phyloP scores from a whole-genome alignment of 179 eudicot species.

The Silene noctiflora region DNA sequence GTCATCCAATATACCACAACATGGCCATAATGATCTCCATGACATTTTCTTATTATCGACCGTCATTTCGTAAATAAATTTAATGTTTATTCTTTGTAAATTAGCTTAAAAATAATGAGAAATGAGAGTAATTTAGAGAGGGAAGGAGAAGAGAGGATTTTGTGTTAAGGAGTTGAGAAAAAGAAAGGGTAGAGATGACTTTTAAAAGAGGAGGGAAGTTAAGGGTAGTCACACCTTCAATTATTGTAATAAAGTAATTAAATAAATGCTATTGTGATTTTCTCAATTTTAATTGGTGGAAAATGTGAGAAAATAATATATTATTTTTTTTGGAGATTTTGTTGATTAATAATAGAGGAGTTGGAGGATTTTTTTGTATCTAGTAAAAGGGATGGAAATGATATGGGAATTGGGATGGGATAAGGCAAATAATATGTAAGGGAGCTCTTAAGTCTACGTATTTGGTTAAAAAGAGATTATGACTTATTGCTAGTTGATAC shows the following conservation, averaged over 20 bases:
- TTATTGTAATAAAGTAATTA: conserved; percentile 2
- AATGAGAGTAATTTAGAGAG: background rate
- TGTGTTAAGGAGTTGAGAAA: conserved; percentile 24
- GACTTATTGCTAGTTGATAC: background rate
- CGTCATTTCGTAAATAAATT: conserved; percentile 13
- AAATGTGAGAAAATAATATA: background rate
- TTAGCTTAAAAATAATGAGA: background rate
- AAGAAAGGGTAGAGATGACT: conserved; percentile 24
- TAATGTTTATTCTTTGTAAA: background rate
- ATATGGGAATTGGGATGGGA: background rate
- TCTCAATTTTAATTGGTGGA: background rate
- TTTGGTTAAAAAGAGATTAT: background rate
- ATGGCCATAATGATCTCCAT: conserved; percentile 33
- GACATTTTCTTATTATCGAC: conserved; percentile 23
- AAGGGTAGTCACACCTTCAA: conserved; percentile 11
- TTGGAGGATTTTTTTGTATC: conserved; percentile 1
- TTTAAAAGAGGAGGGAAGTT: conserved; percentile 22
- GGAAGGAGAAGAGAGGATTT: conserved; percentile 17
- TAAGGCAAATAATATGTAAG: background rate
- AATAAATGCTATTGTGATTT: background rate
- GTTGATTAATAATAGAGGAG: background rate
- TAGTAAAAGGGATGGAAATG: background rate
- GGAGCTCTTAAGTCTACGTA: conserved; percentile 6
- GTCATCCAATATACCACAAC: conserved; percentile 29
- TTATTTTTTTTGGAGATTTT: background rate